Evolutionary conservation across 345 rosid species (phyloP).

Genomic region (Corchorus olitorius): DNA sequence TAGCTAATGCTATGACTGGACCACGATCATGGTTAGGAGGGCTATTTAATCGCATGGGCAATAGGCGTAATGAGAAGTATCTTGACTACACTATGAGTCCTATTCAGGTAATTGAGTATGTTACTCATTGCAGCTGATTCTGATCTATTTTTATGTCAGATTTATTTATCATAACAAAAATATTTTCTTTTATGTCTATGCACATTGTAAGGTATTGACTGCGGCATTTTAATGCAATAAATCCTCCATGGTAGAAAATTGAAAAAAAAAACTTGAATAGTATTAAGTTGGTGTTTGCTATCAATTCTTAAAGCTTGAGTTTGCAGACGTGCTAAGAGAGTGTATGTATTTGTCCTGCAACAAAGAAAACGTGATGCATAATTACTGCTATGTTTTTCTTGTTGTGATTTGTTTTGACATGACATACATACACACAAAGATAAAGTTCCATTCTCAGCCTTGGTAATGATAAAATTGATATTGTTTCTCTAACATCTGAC

Average conservation of each 20-base stretch:
- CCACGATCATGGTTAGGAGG: conserved; percentile 93
- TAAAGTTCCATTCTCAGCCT: not conserved
- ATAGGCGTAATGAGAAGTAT: conserved; percentile 57
- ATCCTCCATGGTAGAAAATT: not conserved
- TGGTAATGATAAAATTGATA: not conserved
- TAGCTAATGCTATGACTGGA: conserved; percentile 93
- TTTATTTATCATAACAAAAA: not conserved
- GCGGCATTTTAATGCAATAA: not conserved
- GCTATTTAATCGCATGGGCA: conserved; percentile 62
- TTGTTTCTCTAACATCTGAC: conserved; percentile 20
- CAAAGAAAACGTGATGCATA: not conserved
- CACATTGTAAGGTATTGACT: not conserved
- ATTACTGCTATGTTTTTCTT: not conserved
- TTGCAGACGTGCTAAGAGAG: conserved; percentile 15
- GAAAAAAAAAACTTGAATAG: conserved; percentile 1
- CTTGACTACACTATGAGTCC: conserved; percentile 58
- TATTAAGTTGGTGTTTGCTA: not conserved
- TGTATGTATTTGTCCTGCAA: not conserved
- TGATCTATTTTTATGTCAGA: not conserved
- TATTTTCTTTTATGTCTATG: not conserved
- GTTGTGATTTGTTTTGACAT: not conserved
- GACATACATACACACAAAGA: not conserved
- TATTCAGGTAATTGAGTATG: conserved; percentile 56
- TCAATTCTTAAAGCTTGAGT: conserved; percentile 7
- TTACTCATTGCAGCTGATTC: conserved; percentile 10